Evolutionary conservation across 495 filamentous ascomycete species (phyloP).

Genomic region (Collariella sp.): DNA sequence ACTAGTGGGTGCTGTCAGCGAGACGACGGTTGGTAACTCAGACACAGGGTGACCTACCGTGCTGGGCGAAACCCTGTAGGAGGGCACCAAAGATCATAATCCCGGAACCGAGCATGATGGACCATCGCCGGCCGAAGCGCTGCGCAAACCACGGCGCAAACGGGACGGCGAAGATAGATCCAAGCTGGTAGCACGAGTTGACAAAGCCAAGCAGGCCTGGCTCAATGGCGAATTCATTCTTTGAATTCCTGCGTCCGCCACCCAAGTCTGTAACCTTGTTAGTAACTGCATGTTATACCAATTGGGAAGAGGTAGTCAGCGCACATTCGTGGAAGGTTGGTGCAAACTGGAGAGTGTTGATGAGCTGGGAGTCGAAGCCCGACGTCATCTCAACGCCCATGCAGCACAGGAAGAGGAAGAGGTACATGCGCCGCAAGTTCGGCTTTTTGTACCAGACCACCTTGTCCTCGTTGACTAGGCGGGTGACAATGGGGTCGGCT

Average conservation of each 20-base stretch:
- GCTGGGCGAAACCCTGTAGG: conserved; percentile 31
- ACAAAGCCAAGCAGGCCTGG: conserved; percentile 19
- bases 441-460: conserved; percentile 51
- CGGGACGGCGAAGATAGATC: conserved; percentile 41
- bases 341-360: conserved; percentile 60
- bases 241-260: conserved; percentile 25
- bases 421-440: conserved; percentile 51
- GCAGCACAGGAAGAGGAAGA: conserved; percentile 53
- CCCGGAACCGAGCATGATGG: conserved; percentile 42
- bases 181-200: conserved; percentile 33
- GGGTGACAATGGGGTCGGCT: conserved; percentile 39
- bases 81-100: conserved; percentile 43
- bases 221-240: conserved; percentile 20
- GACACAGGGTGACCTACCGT: conserved; percentile 7
- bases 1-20: conserved; percentile 18
- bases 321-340: conserved; percentile 45
- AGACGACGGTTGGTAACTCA: no score
- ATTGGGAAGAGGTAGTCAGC: neutral
- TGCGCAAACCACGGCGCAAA: conserved; percentile 43
- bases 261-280: neutral
- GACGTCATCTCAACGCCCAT: conserved; percentile 68
- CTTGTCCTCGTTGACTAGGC: conserved; percentile 44
- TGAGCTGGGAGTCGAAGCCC: conserved; percentile 63
- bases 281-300: no score
- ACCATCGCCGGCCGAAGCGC: conserved; percentile 24